A percentile compares a stretch with the other conserved stretches of the same genome.
Conservation (phyloP, 2,329 filamentous ascomycete genomes). For the Colletotrichum costaricense region DNA sequence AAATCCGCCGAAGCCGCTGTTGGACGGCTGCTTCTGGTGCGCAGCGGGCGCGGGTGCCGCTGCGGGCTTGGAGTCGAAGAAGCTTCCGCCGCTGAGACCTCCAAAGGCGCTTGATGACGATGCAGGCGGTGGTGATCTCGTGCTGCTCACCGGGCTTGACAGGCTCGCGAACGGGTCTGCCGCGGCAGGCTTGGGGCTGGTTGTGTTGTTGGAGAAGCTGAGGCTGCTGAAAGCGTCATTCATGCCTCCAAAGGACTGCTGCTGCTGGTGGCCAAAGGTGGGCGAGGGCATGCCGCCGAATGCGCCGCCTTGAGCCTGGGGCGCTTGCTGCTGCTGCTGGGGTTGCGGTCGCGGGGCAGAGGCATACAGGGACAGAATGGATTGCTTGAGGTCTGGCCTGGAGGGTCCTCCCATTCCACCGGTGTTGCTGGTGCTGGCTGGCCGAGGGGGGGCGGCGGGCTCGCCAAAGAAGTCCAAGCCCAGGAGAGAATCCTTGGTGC, state of each 20-base stretch:
- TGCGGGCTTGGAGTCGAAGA: constrained; percentile 80
- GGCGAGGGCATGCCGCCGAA: constrained; percentile 77
- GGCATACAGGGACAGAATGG: constrained; percentile 94
- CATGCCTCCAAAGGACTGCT: constrained; percentile 69
- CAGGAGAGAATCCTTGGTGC: constrained; percentile 87
- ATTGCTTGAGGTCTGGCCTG: constrained; percentile 94
- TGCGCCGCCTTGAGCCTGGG: constrained; percentile 61
- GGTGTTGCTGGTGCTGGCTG: constrained; percentile 82
- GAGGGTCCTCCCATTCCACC: constrained; percentile 73
- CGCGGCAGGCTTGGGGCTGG: constrained; percentile 60
- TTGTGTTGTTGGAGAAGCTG: constrained; percentile 54
- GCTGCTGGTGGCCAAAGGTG: constrained; percentile 57
- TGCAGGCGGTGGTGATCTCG: constrained; percentile 47
- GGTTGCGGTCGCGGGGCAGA: constrained; percentile 81
- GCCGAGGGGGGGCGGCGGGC: constrained; percentile 77
- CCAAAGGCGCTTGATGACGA: constrained; percentile 57
- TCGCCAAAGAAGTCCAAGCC: constrained; percentile 93
- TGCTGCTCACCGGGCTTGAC: constrained; percentile 49
- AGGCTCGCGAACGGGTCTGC: constrained; percentile 72
- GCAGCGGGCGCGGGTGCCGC: constrained; percentile 63
- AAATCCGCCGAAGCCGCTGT: constrained; percentile 75
- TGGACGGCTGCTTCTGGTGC: constrained; percentile 64
- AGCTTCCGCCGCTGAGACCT: constrained; percentile 77
- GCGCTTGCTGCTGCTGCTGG: constrained; percentile 59
- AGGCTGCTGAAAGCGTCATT: constrained; percentile 77